Evolutionary conservation across 805 yeast genomes (phyloP).

Genomic region (Metschnikowia santaceciliae): DNA sequence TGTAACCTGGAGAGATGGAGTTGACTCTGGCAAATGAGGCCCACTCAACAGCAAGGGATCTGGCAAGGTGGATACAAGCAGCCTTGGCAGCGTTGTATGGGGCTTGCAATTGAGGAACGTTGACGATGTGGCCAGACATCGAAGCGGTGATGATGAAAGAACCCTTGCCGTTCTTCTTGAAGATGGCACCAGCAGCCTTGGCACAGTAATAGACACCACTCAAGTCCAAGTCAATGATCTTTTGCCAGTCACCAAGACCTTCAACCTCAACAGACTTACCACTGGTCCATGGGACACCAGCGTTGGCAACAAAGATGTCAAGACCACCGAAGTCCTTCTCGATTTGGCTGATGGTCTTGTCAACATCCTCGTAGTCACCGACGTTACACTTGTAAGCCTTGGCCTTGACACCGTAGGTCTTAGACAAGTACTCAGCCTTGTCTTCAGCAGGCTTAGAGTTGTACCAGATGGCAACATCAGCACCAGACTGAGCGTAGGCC

Average conservation of each 20-base stretch:
- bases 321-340: slow-evolving; percentile 71
- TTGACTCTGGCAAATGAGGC: slow-evolving; percentile 45
- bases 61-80: slow-evolving; percentile 40
- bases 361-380: slow-evolving; percentile 47
- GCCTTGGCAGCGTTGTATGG: slow-evolving; percentile 48
- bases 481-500: slow-evolving; percentile 85
- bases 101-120: slow-evolving; percentile 44
- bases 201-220: slow-evolving; percentile 44
- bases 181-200: slow-evolving; percentile 38
- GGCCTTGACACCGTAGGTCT: slow-evolving; percentile 55
- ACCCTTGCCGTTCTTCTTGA: slow-evolving; percentile 38
- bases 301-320: slow-evolving; percentile 85
- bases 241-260: slow-evolving; percentile 32
- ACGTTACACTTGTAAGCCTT: slow-evolving; percentile 66
- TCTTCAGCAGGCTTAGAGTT: slow-evolving; percentile 60
- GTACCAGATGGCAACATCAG: slow-evolving; percentile 68
- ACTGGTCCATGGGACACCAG: slow-evolving; percentile 82
- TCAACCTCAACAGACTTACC: slow-evolving; percentile 30
- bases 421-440: slow-evolving; percentile 39
- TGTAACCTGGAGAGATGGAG: slow-evolving; percentile 43
- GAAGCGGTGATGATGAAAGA: slow-evolving; percentile 44
- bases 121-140: slow-evolving; percentile 46
- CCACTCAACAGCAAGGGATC: slow-evolving; percentile 46
- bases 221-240: slow-evolving; percentile 38
- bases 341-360: slow-evolving; percentile 45